Evolutionary conservation across 2,329 filamentous ascomycete genomes (phyloP).

Genomic region (Raffaelea ambrosiae): DNA sequence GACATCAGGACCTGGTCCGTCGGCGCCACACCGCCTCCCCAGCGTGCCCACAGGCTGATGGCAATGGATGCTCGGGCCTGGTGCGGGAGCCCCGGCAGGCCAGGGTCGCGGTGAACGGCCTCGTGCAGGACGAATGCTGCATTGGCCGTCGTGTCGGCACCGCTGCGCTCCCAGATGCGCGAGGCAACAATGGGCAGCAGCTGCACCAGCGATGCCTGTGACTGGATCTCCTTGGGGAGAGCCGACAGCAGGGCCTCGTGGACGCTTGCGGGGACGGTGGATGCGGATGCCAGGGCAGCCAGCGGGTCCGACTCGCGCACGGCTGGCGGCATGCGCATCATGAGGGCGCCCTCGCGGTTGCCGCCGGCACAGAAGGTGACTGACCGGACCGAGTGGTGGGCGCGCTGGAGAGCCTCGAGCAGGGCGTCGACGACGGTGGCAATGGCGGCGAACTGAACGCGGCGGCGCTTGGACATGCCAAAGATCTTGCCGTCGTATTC

Average conservation of each 20-base stretch:
- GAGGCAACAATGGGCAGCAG: conserved; percentile 36
- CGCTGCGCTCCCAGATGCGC: conserved; percentile 42
- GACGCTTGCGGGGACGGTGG: conserved; percentile 11
- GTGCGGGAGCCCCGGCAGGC: conserved; percentile 67
- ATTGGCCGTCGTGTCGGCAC: conserved; percentile 41
- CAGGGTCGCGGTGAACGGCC: conserved; percentile 59
- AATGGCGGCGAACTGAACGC: conserved; percentile 77
- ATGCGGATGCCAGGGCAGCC: conserved; percentile 18
- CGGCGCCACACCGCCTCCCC: conserved; percentile 53
- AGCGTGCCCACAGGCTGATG: conserved; percentile 63
- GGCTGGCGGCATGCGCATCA: conserved; percentile 54
- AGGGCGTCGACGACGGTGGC: conserved; percentile 72
- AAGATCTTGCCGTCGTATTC: conserved; percentile 52
- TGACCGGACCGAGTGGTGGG: conserved; percentile 52
- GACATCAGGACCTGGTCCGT: conserved; percentile 35
- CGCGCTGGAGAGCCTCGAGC: conserved; percentile 44
- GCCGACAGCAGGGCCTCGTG: conserved; percentile 28
- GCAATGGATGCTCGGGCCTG: conserved; percentile 61
- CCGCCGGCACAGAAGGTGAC: conserved; percentile 80
- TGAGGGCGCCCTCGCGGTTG: conserved; percentile 75
- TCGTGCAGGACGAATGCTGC: conserved; percentile 64
- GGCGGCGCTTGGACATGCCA: conserved; percentile 71
- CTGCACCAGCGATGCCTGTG: neutral
- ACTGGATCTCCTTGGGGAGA: conserved; percentile 23
- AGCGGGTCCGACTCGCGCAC: conserved; percentile 61